These are phyloP conservation scores for Phalaenopsis equestris DNA, from an alignment of 106 monocot genomes.

Conservation along the genomic window DNA sequence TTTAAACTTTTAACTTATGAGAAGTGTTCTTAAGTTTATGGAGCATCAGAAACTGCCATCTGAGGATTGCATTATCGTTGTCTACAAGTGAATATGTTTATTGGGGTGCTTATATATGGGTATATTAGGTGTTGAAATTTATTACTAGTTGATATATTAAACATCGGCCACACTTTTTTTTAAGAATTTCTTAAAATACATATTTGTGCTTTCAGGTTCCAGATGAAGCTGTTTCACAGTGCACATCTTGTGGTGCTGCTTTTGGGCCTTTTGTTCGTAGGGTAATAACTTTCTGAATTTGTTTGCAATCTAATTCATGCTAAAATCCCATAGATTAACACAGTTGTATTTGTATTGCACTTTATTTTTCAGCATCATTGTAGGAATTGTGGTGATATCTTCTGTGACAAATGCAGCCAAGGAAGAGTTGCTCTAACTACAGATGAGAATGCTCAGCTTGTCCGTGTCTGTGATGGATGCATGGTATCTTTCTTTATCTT, in stretches of 20 bases:
- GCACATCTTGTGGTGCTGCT: conserved; percentile 66
- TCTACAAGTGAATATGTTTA: too few relatives aligned
- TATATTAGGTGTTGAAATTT: background rate
- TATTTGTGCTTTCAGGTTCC: conserved; percentile 43
- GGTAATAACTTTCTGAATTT: conserved; percentile 31
- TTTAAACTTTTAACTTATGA: too few relatives aligned
- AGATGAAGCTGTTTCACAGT: conserved; percentile 79
- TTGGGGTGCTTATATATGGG: background rate
- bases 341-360: background rate
- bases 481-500: conserved; percentile 35
- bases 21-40: too few relatives aligned
- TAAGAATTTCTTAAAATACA: background rate
- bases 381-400: conserved; percentile 89
- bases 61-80: too few relatives aligned
- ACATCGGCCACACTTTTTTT: background rate
- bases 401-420: conserved; percentile 85
- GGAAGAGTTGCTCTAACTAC: conserved; percentile 81
- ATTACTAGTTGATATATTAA: background rate
- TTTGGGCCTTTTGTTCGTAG: conserved; percentile 78
- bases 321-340: background rate
- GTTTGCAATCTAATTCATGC: background rate
- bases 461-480: conserved; percentile 88
- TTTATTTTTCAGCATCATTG: conserved; percentile 68
- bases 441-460: conserved; percentile 62
- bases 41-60: too few relatives aligned